Evolutionary conservation across 2,329 filamentous ascomycete species (phyloP), one percentile per base, ranked within the genome.

Genomic region (Cadophora malorum): DNA sequence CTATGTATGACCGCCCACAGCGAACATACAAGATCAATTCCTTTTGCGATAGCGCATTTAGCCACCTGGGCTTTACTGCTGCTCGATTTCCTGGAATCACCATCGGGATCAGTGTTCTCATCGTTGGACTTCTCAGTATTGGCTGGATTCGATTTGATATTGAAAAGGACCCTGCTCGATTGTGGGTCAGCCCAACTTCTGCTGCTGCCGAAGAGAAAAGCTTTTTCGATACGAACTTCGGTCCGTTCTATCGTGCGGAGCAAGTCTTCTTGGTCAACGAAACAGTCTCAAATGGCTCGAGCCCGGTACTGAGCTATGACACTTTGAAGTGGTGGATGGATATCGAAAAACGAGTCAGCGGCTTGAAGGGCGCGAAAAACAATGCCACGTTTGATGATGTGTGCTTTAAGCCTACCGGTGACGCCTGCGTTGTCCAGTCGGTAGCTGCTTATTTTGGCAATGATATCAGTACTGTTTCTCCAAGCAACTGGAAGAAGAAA

Each of bases 171-270:
- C 96, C 96, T 6, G 96, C 96, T 12, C 89, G 92, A 59, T 83
- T 99, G 9, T 99, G 96, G 96, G 96, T 99, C n/a, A 94, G 95
- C 74, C 96, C 96, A 8, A 91, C 91, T 9, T 98, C 96, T 4
- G 88, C 90, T 60, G 95, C 96, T 23, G 96, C 96, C 0, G 87
- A 93, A 77, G 95, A 99, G 78, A 99, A 99, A 81, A 86, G 86
- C 1, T 99, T 96, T 78, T 99, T 98, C 72, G 96, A 99, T 77
- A 79, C 87, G 45, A 94, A 93, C 74, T 99, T 99, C 78, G 96
- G 96, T 0, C 94, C 95, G 0, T 99, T 99, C 77, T 99, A 96
- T 80, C 91, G 96, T 50, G 91, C 94, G 0, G 92, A 99, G 79
- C 96, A 99, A 80, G 88, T 90, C 0, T 99, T 99, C 79, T 80